Percentiles rank a stretch among this genome's conserved stretches.
Conservation (phyloP, 1,139 yeast genomes). For the Schwanniomyces etchellsii region DNA sequence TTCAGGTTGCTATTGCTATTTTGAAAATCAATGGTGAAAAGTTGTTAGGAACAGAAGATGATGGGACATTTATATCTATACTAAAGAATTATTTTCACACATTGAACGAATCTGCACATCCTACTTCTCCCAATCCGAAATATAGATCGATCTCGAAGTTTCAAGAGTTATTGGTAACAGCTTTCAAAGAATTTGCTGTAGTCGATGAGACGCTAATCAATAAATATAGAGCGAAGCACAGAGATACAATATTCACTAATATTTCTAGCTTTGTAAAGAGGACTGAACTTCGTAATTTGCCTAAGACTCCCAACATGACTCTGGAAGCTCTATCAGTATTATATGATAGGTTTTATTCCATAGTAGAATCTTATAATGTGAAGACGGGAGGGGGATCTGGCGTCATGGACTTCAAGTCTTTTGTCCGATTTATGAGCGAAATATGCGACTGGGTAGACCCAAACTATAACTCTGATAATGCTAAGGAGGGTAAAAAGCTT, state of each 20-base stretch:
- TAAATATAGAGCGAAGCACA: constrained; percentile 64
- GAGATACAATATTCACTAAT: constrained; percentile 74
- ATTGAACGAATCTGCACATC: constrained; percentile 77
- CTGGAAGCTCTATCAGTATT: constrained; percentile 58
- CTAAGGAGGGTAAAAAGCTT: constrained; percentile 16
- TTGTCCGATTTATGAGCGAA: constrained; percentile 69
- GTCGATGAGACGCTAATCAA: constrained; percentile 72
- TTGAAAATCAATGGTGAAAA: constrained; percentile 83
- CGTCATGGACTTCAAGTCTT: constrained; percentile 67
- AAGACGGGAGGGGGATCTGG: constrained; percentile 69
- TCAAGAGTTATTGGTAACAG: constrained; percentile 85
- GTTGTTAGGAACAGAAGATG: constrained; percentile 76
- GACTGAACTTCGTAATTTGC: constrained; percentile 82
- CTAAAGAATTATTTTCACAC: constrained; percentile 77
- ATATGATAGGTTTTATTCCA: constrained; percentile 80
- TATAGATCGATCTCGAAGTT: constrained; percentile 71
- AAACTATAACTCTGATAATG: constrained; percentile 10
- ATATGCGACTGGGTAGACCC: constrained; percentile 69
- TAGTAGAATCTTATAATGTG: constrained; percentile 61
- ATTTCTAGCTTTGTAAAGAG: constrained; percentile 88
- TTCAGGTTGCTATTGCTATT: constrained; percentile 90
- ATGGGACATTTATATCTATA: constrained; percentile 83
- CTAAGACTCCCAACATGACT: constrained; percentile 59
- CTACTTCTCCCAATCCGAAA: constrained; percentile 60
- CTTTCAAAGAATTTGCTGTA: constrained; percentile 83